Percentiles rank a stretch among this genome's conserved stretches.
phyloP scores from a whole-genome alignment of 1,284 basidiomycete species.

The Exobasidium rhododendri region DNA sequence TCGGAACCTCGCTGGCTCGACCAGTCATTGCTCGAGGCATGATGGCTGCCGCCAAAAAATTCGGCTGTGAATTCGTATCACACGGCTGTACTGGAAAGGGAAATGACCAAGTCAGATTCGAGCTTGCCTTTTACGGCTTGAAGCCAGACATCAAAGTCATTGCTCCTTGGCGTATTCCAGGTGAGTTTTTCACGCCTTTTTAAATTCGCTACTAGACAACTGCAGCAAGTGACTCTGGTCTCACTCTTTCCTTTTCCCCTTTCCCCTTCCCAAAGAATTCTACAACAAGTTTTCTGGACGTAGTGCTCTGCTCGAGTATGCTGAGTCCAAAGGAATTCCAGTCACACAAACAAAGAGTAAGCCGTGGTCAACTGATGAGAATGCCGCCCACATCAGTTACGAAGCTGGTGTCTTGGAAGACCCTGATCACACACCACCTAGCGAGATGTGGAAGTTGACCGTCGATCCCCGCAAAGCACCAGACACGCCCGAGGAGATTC shows the following conservation, averaged over 20 bases:
- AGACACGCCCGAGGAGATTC: constrained; percentile 71
- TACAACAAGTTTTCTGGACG: constrained; percentile 96
- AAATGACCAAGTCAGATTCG: constrained; percentile 99
- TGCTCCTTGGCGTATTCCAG: constrained; percentile 90
- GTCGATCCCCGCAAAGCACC: constrained; percentile 79
- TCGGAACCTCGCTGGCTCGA: constrained; percentile 94
- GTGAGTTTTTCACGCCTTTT: constrained; percentile 59
- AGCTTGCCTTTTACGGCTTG: constrained; percentile 97
- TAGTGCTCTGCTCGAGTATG: constrained; percentile 85
- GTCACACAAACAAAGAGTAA: constrained; percentile 93
- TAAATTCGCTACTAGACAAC: not conserved
- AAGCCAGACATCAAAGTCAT: constrained; percentile 99
- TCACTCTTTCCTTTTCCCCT: not conserved
- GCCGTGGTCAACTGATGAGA: constrained; percentile 96
- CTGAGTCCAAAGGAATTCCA: constrained; percentile 82
- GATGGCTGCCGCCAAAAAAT: constrained; percentile 86
- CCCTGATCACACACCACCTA: constrained; percentile 87
- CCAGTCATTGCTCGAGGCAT: constrained; percentile 98
- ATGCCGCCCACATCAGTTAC: constrained; percentile 99
- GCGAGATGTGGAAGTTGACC: constrained; percentile 99
- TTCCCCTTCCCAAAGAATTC: constrained; percentile 65
- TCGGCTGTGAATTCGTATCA: constrained; percentile 71
- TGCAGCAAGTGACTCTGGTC: not conserved
- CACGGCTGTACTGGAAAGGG: constrained; percentile 99
- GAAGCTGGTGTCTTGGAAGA: constrained; percentile 98